phyloP scores from a whole-genome alignment of 441 rosid species.

The Populus hybrid region DNA sequence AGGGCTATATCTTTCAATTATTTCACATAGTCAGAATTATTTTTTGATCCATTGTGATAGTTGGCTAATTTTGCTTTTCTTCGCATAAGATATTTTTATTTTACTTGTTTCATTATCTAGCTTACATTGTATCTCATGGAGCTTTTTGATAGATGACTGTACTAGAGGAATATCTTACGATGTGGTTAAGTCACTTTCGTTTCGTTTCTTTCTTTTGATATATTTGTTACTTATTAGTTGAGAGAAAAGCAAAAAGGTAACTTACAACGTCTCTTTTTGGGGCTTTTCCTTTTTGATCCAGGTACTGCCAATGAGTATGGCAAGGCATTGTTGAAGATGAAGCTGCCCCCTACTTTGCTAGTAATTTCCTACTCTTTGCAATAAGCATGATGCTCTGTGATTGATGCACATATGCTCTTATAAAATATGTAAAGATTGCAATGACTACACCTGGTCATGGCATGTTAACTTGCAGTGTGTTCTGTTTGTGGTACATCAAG shows the following conservation, averaged over 20 bases:
- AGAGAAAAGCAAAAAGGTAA: neutral
- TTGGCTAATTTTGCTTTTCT: neutral
- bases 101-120: neutral
- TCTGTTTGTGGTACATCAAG: neutral
- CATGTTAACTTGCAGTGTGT: neutral
- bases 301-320: neutral
- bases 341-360: neutral
- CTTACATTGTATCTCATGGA: neutral
- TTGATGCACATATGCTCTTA: neutral
- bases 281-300: neutral
- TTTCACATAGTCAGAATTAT: neutral
- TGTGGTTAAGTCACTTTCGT: neutral
- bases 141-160: neutral
- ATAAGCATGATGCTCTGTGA: neutral
- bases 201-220: neutral
- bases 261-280: neutral
- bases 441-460: neutral
- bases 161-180: neutral
- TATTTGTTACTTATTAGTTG: neutral
- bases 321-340: neutral
- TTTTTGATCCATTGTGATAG: neutral
- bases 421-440: neutral
- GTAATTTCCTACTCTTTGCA: neutral
- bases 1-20: neutral
- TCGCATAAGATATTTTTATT: neutral